Evolutionary conservation across 306 rosid genomes (phyloP).

Genomic region (Dryas alaskensis): DNA sequence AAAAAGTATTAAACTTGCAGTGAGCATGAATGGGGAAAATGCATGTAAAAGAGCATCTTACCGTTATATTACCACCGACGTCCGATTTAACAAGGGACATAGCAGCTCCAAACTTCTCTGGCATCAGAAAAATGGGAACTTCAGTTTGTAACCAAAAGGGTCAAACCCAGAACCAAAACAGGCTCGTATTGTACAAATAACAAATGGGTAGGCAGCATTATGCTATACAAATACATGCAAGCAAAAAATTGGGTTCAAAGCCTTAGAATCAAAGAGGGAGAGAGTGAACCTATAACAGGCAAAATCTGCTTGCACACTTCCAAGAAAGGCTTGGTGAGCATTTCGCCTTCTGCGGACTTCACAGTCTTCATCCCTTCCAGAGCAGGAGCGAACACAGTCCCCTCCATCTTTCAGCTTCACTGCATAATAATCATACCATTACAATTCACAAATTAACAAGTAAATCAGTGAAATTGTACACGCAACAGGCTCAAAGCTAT

Average conservation of each 20-base stretch:
- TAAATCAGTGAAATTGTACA: not conserved
- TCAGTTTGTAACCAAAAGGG: constrained; percentile 7
- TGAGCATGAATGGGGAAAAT: not conserved
- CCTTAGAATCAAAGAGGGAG: not conserved
- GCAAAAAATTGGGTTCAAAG: not conserved
- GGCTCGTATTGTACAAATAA: not conserved
- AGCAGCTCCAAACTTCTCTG: constrained; percentile 97
- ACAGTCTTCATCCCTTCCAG: constrained; percentile 71
- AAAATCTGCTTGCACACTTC: constrained; percentile 85
- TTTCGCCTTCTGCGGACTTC: constrained; percentile 73
- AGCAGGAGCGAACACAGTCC: constrained; percentile 70
- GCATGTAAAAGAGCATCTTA: constrained; percentile 24
- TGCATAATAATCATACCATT: constrained; percentile 19
- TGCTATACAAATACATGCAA: not conserved
- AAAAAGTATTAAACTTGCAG: not conserved
- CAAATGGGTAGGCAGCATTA: not conserved
- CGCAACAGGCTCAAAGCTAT: not conserved
- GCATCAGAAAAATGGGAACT: constrained; percentile 25
- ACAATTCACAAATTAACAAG: constrained; percentile 1
- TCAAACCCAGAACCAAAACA: not conserved
- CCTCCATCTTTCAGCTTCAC: constrained; percentile 59
- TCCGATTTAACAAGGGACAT: constrained; percentile 83
- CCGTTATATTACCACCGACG: constrained; percentile 87
- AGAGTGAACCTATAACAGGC: constrained; percentile 74
- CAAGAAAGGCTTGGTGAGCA: constrained; percentile 76